Base-by-base conservation (phyloP, 192 early-diverging fungal species). In the Coemansia sp. region DNA sequence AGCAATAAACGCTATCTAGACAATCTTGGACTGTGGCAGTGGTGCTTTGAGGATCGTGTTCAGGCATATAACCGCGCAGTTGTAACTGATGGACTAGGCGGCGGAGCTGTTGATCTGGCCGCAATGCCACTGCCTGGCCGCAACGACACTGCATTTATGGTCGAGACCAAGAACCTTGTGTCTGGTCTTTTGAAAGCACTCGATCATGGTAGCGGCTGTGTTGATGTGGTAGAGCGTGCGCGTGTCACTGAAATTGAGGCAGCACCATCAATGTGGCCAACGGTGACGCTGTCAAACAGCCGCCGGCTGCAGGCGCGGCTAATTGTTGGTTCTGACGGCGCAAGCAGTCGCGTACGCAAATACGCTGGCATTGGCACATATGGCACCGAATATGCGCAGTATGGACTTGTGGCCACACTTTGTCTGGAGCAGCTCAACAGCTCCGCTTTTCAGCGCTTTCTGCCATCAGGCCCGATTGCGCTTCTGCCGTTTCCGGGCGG, bases 381-480 rank as follows among this genome's bases (percentile, higher is more conserved):
- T 31, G 94, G 94, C 42, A 95, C 88, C 86, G 89, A 94, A 64
- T 98, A 98, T 64, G 71, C 78, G 34, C 87, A 93, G 36, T 86
- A 88, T 48, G 95, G 93, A 25, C 69, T 98, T 17, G 95, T 97
- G 0, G 94, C 91, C 7, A 81, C 72, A 10, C 66, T 81, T 6
- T 96, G 92, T 11, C 64, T 98, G 22, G 69, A 89, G 47, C 67
- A 36, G 86, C 91, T 66, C 72, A 84, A 68, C 64, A 17, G 19
- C 21, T 89, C 92, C 0, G 94, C 94, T 4, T 98, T 90, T 87
- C 94, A 98, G 82, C 83, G 95, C 54, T 98, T 97, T 67, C 82
- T 98, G 36, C 95, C 95, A 4, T 89, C 90, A 1, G 97, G 97
- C 2, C 94, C 97, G 0, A 86, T 98, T 47, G 94, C 95, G 5